phyloP scores from a whole-genome alignment of 805 yeast genomes.

The Cyberlindnera bimundalis region DNA sequence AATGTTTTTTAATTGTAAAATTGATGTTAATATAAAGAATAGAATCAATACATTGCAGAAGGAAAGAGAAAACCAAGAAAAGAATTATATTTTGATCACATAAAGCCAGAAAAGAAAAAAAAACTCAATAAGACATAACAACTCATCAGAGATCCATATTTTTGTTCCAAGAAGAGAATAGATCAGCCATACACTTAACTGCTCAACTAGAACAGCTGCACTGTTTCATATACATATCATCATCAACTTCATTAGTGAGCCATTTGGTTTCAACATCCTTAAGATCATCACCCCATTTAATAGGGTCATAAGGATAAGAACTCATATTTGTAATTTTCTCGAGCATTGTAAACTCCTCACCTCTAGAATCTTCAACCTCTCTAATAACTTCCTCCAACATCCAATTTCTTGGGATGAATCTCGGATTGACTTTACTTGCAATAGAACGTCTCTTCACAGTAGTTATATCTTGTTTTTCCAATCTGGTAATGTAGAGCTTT shows the following conservation, averaged over 20 bases:
- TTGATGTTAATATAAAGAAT: too few species aligned
- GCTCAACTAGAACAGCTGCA: constrained; percentile 63
- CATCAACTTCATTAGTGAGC: constrained; percentile 50
- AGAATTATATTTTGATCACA: too few species aligned
- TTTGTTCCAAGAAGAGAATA: too few species aligned
- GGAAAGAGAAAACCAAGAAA: too few species aligned
- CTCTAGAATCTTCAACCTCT: constrained; percentile 45
- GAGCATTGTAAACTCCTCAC: constrained; percentile 49
- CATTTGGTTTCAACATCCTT: constrained; percentile 57
- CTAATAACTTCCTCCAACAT: constrained; percentile 79
- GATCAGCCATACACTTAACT: too few species aligned
- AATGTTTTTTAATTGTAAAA: too few species aligned
- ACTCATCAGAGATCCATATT: too few species aligned
- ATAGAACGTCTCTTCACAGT: constrained; percentile 39
- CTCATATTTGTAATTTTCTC: constrained; percentile 68
- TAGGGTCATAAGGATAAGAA: constrained; percentile 64
- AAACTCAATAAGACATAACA: too few species aligned
- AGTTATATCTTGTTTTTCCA: constrained; percentile 34
- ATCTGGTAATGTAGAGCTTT: constrained; percentile 40
- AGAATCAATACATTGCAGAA: not conserved
- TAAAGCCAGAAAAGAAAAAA: too few species aligned
- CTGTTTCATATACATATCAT: constrained; percentile 57
- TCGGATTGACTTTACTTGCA: constrained; percentile 61
- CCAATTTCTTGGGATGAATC: constrained; percentile 82
- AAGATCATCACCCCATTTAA: constrained; percentile 63